Evolutionary conservation across 441 rosid species (phyloP), one percentile per base, ranked within the genome.

Genomic region (Codiaeum variegatum): DNA sequence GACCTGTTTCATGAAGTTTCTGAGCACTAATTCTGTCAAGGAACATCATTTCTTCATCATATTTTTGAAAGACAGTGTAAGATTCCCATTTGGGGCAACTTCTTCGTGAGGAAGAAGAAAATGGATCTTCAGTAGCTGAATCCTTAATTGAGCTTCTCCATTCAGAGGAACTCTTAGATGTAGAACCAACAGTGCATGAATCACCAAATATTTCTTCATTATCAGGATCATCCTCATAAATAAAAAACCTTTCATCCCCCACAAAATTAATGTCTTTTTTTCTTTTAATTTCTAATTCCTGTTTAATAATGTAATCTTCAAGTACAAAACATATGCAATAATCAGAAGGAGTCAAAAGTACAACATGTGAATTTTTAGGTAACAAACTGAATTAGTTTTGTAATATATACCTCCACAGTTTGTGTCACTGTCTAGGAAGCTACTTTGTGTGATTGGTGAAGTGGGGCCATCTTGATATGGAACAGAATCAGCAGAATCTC

Each of bases 61-160:
- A 94, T 52, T 92, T 94, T 62, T 94, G 98, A 72, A 92, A 94
- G 18, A 94, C 89, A 0, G 99, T 90, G 79, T 94, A 94, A 42
- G 99, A 92, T 76, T 92, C 99, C 98, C 99, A 94, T 34, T 89
- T 94, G 19, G 92, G 96, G 73, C 99, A 94, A 78, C 99, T 94
- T 51, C 97, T 79, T 71, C 97, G 78, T 0, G 99, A 92, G 0
- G 99, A 94, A 62, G 97, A 85, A 44, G 99, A 94, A 61, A 94
- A 94, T 0, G 99, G 99, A 65, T 94, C 99, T 34, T 94, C 98
- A 2, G 88, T 87, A 13, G 83, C 91, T 0, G 92, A 90, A 77
- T 90, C 92, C 71, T 82, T 86, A 16, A 90, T 83, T 23, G 97
- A 94, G 85, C 97, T 90, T 76, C 96, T 87, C 99, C 99, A 94